Evolutionary conservation across 768 basidiomycete species (phyloP), one percentile per base, ranked within the genome.

Genomic region (Macrolepiota dolichaula): DNA sequence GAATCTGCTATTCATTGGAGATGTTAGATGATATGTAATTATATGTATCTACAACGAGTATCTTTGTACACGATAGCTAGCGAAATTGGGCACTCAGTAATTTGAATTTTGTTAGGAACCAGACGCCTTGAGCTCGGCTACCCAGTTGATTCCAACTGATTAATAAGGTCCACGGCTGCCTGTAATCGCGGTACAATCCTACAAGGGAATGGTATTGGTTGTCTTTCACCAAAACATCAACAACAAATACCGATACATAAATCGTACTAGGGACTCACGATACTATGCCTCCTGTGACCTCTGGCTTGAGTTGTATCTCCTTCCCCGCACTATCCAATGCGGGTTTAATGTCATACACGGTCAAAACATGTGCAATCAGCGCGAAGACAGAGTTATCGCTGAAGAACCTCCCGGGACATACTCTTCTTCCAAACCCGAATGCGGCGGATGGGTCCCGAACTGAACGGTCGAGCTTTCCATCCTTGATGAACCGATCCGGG

Each of bases 331-430:
- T 64, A 27, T 68, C 67, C 37, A 64, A 55, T 5, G 62, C 57
- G 19, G 68, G 68, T 5, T 44, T 36, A 42, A 68, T 58, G 47
- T 67, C 59, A 51, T 58, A 69, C 11, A 64, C 58, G 1, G 68
- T 47, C 19, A 69, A 46, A 11, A 65, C 42, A 27, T 63, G 62
- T 10, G 68, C 61, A 12, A 65, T 55, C 35, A 67, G 47, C 11
- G 61, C 62, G 51, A 57, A 65, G 12, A 69, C 53, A 6, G 59
- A 57, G 11, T 65, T 57, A 37, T 65, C 42, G 19, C 62, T 63
- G 25, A 69, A 54, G 51, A 63, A 65, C 7, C 66, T 62, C 10
- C 68, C 68, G 13, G 68, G 67, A 40, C 66, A 69, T 10, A 66
- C 65, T 29, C 67, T 38, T 24, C 62, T 56, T 17, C 62, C 62